These are phyloP conservation scores for Laburnicola sp. DNA, from an alignment of 2,329 filamentous ascomycete species.

Conservation along the genomic window DNA sequence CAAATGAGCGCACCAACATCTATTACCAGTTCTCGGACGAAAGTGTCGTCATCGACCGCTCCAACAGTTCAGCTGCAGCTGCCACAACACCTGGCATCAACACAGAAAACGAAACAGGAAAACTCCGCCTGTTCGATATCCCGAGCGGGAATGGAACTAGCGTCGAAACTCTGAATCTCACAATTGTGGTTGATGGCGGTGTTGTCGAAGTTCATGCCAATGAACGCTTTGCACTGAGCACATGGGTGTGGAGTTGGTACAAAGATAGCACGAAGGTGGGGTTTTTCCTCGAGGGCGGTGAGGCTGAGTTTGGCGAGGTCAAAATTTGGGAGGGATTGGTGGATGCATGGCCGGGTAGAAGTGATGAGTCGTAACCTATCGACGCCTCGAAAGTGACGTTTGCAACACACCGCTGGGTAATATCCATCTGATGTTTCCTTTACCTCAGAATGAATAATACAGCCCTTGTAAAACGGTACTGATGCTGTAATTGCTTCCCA, in stretches of 20 bases:
- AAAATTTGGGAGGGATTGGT: conserved; percentile 24
- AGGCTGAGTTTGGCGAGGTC: conserved; percentile 32
- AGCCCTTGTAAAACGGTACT: no score
- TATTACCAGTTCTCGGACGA: conserved; percentile 54
- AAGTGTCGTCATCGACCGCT: conserved; percentile 48
- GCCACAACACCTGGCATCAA: conserved; percentile 46
- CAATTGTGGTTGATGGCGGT: conserved; percentile 47
- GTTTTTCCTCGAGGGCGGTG: conserved; percentile 21
- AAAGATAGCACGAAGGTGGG: conserved; percentile 20
- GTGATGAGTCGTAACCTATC: background rate
- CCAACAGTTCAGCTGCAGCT: conserved; percentile 48
- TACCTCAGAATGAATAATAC: no score
- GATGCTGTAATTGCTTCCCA: no score
- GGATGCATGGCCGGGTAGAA: conserved; percentile 14
- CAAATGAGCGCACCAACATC: conserved; percentile 48
- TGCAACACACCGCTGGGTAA: no score
- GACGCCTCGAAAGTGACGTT: no score
- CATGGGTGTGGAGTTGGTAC: conserved; percentile 48
- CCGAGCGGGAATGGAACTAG: conserved; percentile 23
- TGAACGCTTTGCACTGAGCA: conserved; percentile 48
- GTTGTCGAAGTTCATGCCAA: conserved; percentile 49
- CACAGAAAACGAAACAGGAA: conserved; percentile 44
- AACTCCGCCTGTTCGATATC: conserved; percentile 49
- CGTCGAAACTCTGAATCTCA: conserved; percentile 47
- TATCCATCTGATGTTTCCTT: no score